Conservation (phyloP, 2,329 filamentous ascomycete species). For the Fusarium compactum region DNA sequence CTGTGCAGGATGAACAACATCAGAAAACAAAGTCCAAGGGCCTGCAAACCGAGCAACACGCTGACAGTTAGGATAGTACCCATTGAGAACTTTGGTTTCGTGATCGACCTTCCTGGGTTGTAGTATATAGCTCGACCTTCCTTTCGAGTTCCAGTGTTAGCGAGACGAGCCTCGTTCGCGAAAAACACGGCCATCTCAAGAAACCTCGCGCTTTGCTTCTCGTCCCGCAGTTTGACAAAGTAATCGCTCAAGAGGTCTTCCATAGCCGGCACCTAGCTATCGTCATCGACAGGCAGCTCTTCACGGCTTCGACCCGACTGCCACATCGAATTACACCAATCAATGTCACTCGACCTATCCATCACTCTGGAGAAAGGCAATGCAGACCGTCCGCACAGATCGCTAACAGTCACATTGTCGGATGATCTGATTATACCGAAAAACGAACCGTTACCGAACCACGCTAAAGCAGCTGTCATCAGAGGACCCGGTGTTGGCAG, state of each 20-base stretch:
- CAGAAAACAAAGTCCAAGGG: neutral
- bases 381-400: neutral
- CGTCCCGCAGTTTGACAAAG: neutral
- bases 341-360: fast-evolving
- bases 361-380: slow-evolving; percentile 3
- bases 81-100: slow-evolving; percentile 17
- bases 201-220: fast-evolving
- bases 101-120: neutral
- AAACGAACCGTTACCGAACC: slow-evolving; percentile 20
- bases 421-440: slow-evolving; percentile 1
- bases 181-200: slow-evolving; percentile 34
- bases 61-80: slow-evolving; percentile 5
- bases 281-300: neutral
- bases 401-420: neutral
- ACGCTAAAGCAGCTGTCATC: slow-evolving; percentile 19
- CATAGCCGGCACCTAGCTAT: neutral
- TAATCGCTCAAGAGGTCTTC: neutral
- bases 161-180: slow-evolving; percentile 30
- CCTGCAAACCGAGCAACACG: slow-evolving; percentile 14
- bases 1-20: slow-evolving; percentile 6
- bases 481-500: slow-evolving; percentile 10
- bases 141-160: neutral
- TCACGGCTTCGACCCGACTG: no score
- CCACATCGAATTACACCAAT: neutral
- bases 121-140: neutral